A percentile compares a stretch with the other conserved stretches of the same genome.
phyloP scores from a whole-genome alignment of 2,329 filamentous ascomycete genomes.

The Fusarium xylarioides region DNA sequence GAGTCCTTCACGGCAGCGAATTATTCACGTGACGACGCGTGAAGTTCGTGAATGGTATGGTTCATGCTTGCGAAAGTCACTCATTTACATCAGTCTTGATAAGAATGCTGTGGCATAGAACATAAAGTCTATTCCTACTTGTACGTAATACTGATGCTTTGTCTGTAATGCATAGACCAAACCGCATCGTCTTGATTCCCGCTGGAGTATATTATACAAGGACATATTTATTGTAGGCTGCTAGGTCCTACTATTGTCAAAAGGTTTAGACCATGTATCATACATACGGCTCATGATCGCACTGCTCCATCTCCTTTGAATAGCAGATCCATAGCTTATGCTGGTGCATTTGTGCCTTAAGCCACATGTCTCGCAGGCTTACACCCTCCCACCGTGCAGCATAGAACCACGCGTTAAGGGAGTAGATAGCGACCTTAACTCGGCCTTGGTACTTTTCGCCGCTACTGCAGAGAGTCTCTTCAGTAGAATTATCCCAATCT shows the following conservation, averaged over 20 bases:
- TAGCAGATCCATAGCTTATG: not conserved
- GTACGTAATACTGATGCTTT: too few species aligned
- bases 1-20: rapidly evolving
- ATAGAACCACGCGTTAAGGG: not conserved
- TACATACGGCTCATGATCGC: not conserved
- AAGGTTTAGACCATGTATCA: not conserved
- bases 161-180: too few species aligned
- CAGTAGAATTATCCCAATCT: not conserved
- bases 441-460: not conserved
- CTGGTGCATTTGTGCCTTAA: not conserved
- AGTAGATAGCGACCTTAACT: not conserved
- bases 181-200: too few species aligned
- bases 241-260: rapidly evolving
- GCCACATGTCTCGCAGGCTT: not conserved
- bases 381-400: not conserved
- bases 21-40: not conserved
- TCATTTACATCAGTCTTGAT: not conserved
- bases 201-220: too few species aligned
- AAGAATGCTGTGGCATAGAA: too few species aligned
- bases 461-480: not conserved
- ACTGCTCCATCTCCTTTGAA: not conserved
- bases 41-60: not conserved
- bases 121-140: too few species aligned
- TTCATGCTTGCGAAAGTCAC: not conserved
- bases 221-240: too few species aligned